Base-by-base conservation (phyloP, 108 stramenopile genomes). In the Cyclostephanos tholiformis region DNA sequence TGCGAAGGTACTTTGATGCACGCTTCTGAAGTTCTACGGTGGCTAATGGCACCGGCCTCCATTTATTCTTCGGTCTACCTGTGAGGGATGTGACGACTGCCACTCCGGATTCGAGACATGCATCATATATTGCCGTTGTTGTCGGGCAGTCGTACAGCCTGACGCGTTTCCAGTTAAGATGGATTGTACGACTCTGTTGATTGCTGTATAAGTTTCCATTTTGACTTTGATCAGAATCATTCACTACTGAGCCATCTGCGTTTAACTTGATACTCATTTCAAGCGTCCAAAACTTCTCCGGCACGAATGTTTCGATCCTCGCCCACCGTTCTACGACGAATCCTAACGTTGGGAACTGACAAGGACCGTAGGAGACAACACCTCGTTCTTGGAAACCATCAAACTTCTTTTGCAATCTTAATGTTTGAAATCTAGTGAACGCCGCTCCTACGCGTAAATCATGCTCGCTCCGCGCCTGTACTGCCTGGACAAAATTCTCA, bases 291-390 rank as follows among this genome's bases (percentile, higher is more conserved):
- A 98, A 99, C 36, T 91, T 80, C 77, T 98, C 93, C n/a, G 94
- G 84, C 16, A 92, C 72, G 85, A 98, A 98, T 9, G 91, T 90
- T 75, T 96, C 86, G 65, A 98, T 98, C 52, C 92, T 69, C 16
- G 95, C 93, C 91, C 97, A 96, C 58, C 99, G 81, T 58, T 97
- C 97, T 5, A 98, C 99, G n/a, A 99, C 94, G 81, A 99, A 99
- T n/a, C 99, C 99, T 46, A 99, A 78, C 4, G 98, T 99, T 1
- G 99, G 99, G 76, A 99, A 99, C 72, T 99, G 99, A 72, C 99
- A 99, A 2, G 99, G 97, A 17, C 99, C 99, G 74, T 98, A 99
- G 48, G 85, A 87, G 22, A 99, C 77, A 0, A 98, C 91, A 2
- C 79, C 75, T 11, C 81, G 70, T 16, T 79, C 78, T 38, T 67